Conservation (phyloP, 805 yeast species). For the Starmerella tilneyi region DNA sequence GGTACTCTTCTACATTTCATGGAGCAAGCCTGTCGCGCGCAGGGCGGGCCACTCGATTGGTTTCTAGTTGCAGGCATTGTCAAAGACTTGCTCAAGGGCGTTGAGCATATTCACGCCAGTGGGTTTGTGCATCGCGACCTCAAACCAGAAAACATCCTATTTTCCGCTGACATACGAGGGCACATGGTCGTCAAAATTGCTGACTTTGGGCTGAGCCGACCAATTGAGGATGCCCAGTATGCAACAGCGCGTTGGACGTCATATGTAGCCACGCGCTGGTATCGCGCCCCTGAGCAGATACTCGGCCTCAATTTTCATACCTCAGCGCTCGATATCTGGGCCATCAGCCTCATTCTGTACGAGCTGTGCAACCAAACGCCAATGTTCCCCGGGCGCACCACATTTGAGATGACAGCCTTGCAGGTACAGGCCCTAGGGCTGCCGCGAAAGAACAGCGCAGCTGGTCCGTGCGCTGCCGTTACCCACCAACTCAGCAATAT, state of each 20-base stretch:
- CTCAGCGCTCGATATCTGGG: slow-evolving; percentile 82
- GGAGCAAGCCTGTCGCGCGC: background rate
- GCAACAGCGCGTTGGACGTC: slow-evolving; percentile 62
- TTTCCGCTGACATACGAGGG: slow-evolving; percentile 43
- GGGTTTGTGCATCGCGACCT: slow-evolving; percentile 78
- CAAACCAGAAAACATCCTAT: slow-evolving; percentile 84
- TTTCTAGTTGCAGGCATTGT: slow-evolving; percentile 5
- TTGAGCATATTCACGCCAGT: slow-evolving; percentile 66
- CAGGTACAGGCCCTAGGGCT: slow-evolving; percentile 63
- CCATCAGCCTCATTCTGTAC: slow-evolving; percentile 67
- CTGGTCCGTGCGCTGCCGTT: slow-evolving; percentile 19
- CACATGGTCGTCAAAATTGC: slow-evolving; percentile 67
- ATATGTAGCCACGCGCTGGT: slow-evolving; percentile 95
- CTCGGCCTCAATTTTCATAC: slow-evolving; percentile 45
- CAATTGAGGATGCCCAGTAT: slow-evolving; percentile 31
- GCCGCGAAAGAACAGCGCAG: slow-evolving; percentile 38
- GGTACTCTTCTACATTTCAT: slow-evolving; percentile 72
- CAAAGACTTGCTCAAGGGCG: slow-evolving; percentile 47
- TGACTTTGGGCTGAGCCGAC: slow-evolving; percentile 88
- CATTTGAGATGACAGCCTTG: slow-evolving; percentile 65
- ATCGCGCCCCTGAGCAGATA: slow-evolving; percentile 83
- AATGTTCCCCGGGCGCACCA: slow-evolving; percentile 72
- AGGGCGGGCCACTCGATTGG: background rate
- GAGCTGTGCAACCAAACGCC: slow-evolving; percentile 72
- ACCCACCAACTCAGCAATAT: background rate